These are phyloP conservation scores for Gymnopilus junonius DNA, from an alignment of 768 basidiomycete species.

Conservation along the genomic window DNA sequence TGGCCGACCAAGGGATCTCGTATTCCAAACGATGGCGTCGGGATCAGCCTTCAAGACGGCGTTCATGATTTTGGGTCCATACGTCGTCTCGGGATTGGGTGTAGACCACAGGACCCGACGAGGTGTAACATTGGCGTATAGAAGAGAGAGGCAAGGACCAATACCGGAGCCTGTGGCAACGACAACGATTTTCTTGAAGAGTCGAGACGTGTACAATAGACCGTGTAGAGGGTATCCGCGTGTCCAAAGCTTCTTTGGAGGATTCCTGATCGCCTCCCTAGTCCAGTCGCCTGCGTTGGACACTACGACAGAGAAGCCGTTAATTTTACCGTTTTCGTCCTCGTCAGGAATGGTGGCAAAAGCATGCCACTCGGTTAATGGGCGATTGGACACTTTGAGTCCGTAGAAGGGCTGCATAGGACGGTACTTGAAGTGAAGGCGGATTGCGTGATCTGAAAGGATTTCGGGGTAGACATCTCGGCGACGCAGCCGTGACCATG, in stretches of 20 bases:
- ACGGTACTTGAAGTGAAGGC: slow-evolving; percentile 56
- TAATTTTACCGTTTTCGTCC: slow-evolving; percentile 36
- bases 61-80: slow-evolving; percentile 43
- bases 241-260: slow-evolving; percentile 56
- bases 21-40: slow-evolving; percentile 45
- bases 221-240: slow-evolving; percentile 57
- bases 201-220: slow-evolving; percentile 49
- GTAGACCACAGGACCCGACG: slow-evolving; percentile 47
- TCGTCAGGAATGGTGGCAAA: slow-evolving; percentile 48
- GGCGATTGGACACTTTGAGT: slow-evolving; percentile 38
- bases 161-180: slow-evolving; percentile 62
- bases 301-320: slow-evolving; percentile 55
- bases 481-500: slow-evolving; percentile 56
- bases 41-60: slow-evolving; percentile 42
- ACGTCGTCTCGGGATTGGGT: slow-evolving; percentile 43
- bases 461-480: slow-evolving; percentile 52
- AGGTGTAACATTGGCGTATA: slow-evolving; percentile 40
- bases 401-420: slow-evolving; percentile 40
- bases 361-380: slow-evolving; percentile 54
- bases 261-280: slow-evolving; percentile 46
- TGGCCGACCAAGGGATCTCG: slow-evolving; percentile 40
- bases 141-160: slow-evolving; percentile 45
- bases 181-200: slow-evolving; percentile 55
- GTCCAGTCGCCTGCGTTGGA: slow-evolving; percentile 66
- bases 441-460: slow-evolving; percentile 57